phyloP scores from a whole-genome alignment of 768 basidiomycete genomes.

The Agaricus sinodeliciosus region DNA sequence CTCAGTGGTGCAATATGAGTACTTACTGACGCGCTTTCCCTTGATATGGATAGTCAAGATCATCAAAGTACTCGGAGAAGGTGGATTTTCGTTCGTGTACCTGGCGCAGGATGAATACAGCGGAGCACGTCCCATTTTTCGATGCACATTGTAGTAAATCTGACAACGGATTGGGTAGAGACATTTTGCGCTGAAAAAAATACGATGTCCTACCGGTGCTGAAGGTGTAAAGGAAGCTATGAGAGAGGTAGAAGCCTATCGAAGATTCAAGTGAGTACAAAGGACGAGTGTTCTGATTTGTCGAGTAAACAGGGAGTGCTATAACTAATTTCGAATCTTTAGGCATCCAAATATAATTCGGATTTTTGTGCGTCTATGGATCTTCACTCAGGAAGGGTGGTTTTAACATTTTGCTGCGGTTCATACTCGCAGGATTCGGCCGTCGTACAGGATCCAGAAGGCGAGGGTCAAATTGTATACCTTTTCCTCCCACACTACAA shows the following conservation, averaged over 20 bases:
- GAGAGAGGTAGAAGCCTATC: constrained; percentile 88
- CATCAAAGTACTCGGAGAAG: constrained; percentile 89
- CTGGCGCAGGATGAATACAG: constrained; percentile 82
- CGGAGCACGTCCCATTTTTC: constrained; percentile 46
- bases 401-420: neutral
- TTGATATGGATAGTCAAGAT: constrained; percentile 64
- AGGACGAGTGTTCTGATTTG: neutral
- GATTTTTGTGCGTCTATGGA: constrained; percentile 53
- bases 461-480: constrained; percentile 92
- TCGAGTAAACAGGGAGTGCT: neutral
- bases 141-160: neutral
- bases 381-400: neutral
- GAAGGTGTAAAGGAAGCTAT: constrained; percentile 88
- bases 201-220: constrained; percentile 82
- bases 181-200: constrained; percentile 96
- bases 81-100: constrained; percentile 91
- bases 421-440: constrained; percentile 69
- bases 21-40: constrained; percentile 1
- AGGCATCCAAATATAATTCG: constrained; percentile 97
- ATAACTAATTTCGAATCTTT: constrained; percentile 3
- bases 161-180: constrained; percentile 36
- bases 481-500: constrained; percentile 93
- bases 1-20: neutral
- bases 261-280: constrained; percentile 78
- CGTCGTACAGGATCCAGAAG: constrained; percentile 88